Conservation (phyloP, 2,329 filamentous ascomycete species). For the Penicillium brasilianum region DNA sequence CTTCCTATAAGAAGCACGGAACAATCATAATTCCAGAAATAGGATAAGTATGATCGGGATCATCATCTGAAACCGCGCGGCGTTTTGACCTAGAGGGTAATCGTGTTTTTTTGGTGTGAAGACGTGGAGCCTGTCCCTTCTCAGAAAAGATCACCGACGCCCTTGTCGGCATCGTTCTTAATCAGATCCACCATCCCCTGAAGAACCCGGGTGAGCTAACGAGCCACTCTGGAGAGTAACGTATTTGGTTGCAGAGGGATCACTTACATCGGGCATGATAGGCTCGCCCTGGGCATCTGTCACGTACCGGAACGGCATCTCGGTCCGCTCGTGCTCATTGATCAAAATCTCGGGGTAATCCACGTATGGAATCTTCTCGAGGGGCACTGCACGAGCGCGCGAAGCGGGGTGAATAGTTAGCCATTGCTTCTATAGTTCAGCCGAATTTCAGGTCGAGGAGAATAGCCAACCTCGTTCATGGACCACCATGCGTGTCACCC, state of each 20-base stretch:
- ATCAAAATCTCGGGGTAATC: constrained; percentile 90
- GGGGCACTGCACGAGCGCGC: constrained; percentile 60
- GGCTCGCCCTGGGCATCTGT: constrained; percentile 74
- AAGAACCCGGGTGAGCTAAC: constrained; percentile 9
- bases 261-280: constrained; percentile 86
- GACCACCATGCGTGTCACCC: constrained; percentile 87
- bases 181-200: constrained; percentile 96
- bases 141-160: constrained; percentile 81
- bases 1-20: background rate
- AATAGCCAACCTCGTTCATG: constrained; percentile 71
- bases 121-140: constrained; percentile 2
- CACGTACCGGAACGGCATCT: constrained; percentile 99
- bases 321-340: constrained; percentile 87
- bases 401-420: background rate
- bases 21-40: background rate
- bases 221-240: background rate
- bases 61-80: constrained; percentile 4
- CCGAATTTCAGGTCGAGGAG: background rate
- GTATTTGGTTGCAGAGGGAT: background rate
- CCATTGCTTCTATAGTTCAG: background rate
- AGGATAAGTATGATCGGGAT: background rate
- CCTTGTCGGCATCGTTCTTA: constrained; percentile 90
- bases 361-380: constrained; percentile 79
- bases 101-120: background rate
- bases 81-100: background rate